A percentile compares a stretch with the other conserved stretches of the same genome.
Evolutionary conservation across 805 yeast genomes (phyloP).

Genomic region (Candida sanyiensis): DNA sequence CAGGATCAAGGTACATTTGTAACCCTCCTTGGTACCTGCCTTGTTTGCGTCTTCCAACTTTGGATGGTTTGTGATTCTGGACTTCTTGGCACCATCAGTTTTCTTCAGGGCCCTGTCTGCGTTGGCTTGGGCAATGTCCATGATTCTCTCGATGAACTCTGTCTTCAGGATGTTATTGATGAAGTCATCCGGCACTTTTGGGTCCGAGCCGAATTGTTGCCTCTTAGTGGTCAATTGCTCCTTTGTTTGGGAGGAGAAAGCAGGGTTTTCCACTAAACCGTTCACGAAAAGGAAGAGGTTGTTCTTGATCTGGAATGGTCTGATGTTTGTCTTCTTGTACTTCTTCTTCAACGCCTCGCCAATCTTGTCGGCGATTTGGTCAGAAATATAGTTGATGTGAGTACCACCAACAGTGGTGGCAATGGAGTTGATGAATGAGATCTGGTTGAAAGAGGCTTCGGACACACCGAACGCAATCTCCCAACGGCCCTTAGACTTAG

Average conservation of each 20-base stretch:
- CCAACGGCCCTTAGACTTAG: conserved; percentile 54
- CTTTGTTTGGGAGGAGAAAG: conserved; percentile 95
- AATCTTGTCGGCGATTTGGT: conserved; percentile 75
- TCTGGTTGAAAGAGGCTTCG: conserved; percentile 85
- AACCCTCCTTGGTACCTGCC: conserved; percentile 92
- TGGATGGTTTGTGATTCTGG: conserved; percentile 80
- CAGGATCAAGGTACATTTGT: conserved; percentile 84
- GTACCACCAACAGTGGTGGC: conserved; percentile 98
- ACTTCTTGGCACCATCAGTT: conserved; percentile 81
- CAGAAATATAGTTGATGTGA: conserved; percentile 81
- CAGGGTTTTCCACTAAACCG: conserved; percentile 92
- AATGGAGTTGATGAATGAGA: conserved; percentile 94
- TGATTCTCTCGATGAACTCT: conserved; percentile 60
- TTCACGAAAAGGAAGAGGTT: conserved; percentile 88
- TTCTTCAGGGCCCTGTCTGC: conserved; percentile 83
- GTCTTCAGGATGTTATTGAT: conserved; percentile 69
- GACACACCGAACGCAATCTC: conserved; percentile 93
- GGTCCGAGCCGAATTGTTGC: conserved; percentile 83
- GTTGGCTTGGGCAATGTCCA: conserved; percentile 80
- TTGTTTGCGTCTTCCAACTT: conserved; percentile 93
- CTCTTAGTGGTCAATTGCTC: conserved; percentile 90
- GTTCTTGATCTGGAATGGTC: conserved; percentile 83
- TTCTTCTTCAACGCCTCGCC: conserved; percentile 69
- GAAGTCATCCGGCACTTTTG: conserved; percentile 71
- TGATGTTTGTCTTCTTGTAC: conserved; percentile 59